These are phyloP conservation scores for Calonectria henricotiae DNA, from an alignment of 2,329 filamentous ascomycete species.

Conservation along the genomic window DNA sequence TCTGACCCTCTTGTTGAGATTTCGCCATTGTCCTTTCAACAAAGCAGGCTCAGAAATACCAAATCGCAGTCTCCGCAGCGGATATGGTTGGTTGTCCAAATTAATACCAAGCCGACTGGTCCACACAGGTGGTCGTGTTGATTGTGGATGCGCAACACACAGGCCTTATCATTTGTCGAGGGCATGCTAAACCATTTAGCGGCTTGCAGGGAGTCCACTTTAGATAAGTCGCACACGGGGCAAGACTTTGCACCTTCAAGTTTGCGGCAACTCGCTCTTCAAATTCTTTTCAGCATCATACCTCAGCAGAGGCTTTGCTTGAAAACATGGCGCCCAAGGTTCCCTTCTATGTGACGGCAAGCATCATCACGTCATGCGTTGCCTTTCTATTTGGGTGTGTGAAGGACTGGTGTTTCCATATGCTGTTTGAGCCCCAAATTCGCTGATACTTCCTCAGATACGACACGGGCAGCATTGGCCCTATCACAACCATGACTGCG, in stretches of 20 bases:
- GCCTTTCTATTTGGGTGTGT: conserved; percentile 56
- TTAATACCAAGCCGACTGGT: conserved; percentile 18
- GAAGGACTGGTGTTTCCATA: background rate
- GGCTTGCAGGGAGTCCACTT: conserved; percentile 30
- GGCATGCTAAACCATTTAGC: conserved; percentile 30
- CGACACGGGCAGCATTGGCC: conserved; percentile 71
- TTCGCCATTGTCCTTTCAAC: background rate
- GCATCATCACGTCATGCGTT: conserved; percentile 54
- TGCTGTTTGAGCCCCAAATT: background rate
- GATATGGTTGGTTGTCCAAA: conserved; percentile 15
- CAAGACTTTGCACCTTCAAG: conserved; percentile 21
- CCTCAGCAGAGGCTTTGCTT: background rate
- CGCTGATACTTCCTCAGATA: conserved; percentile 39
- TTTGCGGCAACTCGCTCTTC: background rate
- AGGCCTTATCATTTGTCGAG: conserved; percentile 34
- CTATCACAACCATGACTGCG: conserved; percentile 72
- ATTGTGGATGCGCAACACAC: conserved; percentile 23
- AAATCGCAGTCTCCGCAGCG: background rate
- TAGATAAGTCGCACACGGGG: conserved; percentile 35
- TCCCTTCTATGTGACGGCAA: conserved; percentile 54
- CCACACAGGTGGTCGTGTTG: conserved; percentile 30
- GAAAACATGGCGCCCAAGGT: conserved; percentile 36
- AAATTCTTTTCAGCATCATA: background rate
- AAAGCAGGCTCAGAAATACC: background rate
- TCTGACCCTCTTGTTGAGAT: conserved; percentile 12